Conservation (phyloP, 208 protist species). For the Crithidia expoeki region DNA sequence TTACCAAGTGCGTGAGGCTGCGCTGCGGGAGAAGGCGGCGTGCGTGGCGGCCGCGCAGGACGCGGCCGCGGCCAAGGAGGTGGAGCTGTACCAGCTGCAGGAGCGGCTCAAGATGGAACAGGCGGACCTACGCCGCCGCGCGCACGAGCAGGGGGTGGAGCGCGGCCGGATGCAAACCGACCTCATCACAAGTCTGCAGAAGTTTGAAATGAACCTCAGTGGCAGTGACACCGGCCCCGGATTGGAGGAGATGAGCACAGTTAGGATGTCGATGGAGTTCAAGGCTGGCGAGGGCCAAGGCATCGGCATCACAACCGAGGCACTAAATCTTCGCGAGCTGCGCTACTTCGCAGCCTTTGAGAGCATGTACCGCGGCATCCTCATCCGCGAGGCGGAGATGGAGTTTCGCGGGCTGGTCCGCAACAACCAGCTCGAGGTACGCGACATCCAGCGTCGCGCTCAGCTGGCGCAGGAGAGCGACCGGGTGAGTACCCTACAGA, state of each 20-base stretch:
- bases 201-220: slow-evolving; percentile 29
- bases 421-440: slow-evolving; percentile 37
- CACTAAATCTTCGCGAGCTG: slow-evolving; percentile 36
- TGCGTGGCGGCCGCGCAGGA: slow-evolving; percentile 33
- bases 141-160: slow-evolving; percentile 14
- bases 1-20: slow-evolving; percentile 34
- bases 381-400: slow-evolving; percentile 37
- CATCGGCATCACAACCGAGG: slow-evolving; percentile 6
- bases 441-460: slow-evolving; percentile 36
- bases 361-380: slow-evolving; percentile 43
- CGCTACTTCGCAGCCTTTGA: slow-evolving; percentile 40
- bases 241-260: slow-evolving; percentile 15
- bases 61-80: slow-evolving; percentile 11
- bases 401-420: slow-evolving; percentile 37
- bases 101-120: slow-evolving; percentile 31
- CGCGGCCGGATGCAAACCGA: slow-evolving; percentile 25
- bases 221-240: slow-evolving; percentile 3
- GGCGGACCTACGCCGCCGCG: slow-evolving; percentile 35
- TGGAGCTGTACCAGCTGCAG: slow-evolving; percentile 39
- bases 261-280: slow-evolving; percentile 32
- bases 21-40: slow-evolving; percentile 34
- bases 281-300: slow-evolving; percentile 7
- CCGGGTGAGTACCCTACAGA: slow-evolving; percentile 27
- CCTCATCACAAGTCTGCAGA: slow-evolving; percentile 27
- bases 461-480: slow-evolving; percentile 38